Conservation (phyloP, 257 asterid genomes). For the Solanum boliviense region DNA sequence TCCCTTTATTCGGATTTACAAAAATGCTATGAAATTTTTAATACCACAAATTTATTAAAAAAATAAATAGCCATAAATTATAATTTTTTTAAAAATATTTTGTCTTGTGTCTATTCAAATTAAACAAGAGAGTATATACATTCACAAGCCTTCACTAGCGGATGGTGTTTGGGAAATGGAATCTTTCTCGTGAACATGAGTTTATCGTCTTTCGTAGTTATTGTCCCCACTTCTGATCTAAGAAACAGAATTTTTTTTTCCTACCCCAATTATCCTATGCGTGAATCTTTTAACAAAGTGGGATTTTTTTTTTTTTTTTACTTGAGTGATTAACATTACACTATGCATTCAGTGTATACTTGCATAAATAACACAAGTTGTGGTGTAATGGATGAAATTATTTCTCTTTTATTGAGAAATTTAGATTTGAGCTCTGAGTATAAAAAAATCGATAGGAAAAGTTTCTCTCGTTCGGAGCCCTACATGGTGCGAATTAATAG, state of each 20-base stretch:
- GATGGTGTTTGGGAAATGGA: background rate
- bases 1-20: background rate
- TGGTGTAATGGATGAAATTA: too few species aligned
- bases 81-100: too few species aligned
- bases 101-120: background rate
- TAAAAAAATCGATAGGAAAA: too few species aligned
- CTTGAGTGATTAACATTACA: background rate
- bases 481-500: background rate
- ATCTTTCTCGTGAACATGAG: background rate
- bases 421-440: too few species aligned
- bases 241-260: background rate
- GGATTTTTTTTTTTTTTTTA: background rate
- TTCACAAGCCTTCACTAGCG: background rate
- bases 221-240: background rate
- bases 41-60: too few species aligned
- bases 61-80: background rate
- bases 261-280: background rate
- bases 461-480: background rate
- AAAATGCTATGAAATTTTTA: background rate
- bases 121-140: background rate
- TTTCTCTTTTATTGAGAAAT: background rate
- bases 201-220: background rate
- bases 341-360: background rate
- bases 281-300: background rate
- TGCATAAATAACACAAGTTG: too few species aligned